phyloP scores from a whole-genome alignment of 257 asterid species.

The Solanum bulbocastanum region DNA sequence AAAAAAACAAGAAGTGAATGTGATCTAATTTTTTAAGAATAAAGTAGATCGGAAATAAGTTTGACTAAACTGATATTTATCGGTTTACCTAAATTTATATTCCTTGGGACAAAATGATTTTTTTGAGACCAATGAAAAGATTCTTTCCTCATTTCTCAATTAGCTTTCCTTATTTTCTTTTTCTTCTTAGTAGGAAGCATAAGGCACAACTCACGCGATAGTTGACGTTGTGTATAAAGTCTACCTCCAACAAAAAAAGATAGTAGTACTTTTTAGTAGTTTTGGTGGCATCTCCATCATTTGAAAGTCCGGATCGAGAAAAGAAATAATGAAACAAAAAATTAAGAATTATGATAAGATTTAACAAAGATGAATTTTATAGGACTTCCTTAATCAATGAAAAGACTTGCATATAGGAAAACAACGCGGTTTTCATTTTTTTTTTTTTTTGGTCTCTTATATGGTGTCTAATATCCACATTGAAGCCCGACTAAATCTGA shows the following conservation, averaged over 20 bases:
- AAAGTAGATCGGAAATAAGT: neutral
- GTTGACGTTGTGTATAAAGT: neutral
- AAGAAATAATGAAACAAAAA: too few relatives aligned
- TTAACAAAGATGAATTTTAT: neutral
- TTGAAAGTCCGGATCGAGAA: neutral
- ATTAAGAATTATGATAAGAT: rapidly evolving
- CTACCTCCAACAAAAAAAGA: neutral
- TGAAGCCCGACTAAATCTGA: too few relatives aligned
- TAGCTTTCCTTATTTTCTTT: neutral
- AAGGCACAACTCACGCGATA: neutral
- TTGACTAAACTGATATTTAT: neutral
- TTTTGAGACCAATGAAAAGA: too few relatives aligned
- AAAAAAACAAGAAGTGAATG: neutral
- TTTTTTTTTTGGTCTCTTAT: too few relatives aligned
- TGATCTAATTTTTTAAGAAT: neutral
- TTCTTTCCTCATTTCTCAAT: neutral
- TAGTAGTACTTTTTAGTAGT: neutral
- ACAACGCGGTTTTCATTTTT: neutral
- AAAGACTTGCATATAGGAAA: neutral
- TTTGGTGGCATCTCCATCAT: neutral
- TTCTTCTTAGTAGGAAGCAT: neutral
- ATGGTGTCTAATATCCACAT: too few relatives aligned
- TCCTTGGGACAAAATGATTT: neutral
- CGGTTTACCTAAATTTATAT: neutral
- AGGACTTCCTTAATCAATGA: neutral